Evolutionary conservation across 2,329 filamentous ascomycete genomes (phyloP), one percentile per base, ranked within the genome.

Genomic region (Neurospora crassa): DNA sequence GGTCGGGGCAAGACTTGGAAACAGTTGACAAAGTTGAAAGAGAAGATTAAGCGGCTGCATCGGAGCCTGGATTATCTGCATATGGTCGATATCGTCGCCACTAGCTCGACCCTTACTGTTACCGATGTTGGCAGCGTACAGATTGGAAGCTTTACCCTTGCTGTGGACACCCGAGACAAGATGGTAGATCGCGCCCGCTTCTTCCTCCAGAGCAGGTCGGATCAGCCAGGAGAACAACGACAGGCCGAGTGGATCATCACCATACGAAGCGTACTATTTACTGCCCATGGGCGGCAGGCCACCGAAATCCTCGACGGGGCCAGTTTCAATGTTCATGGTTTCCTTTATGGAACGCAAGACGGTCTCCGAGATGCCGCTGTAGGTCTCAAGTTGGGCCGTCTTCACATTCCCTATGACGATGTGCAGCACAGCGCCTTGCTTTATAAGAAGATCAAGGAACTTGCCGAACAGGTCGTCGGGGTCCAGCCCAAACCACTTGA

Each of bases 181-280:
- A 95, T 94, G 81, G 93, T 97, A 40, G 94, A 97, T 78, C 89
- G 94, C 70, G 93, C 93, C 72, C 91, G 94, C 67, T 90, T 97
- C 77, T 97, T 97, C 81, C 91, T 94, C 76, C 92, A 93, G 78
- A 87, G 91, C 80, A 89, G 90, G 78, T 85, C 89, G 74, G 85
- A 88, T 74, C 85, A 85, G 63, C 84, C 86, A 37, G 80, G 80
- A 41, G 81, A 89, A 68, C 89, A 91, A 76, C 86, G 88, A 67
- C 94, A 96, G 47, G 95, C 94, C 1, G 96, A 99, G 83, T 99
- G 96, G 95, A 95, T 96, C 74, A 87, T 97, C 76, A 91, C 91
- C 8, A 81, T 95, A 69, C 89, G 93, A 72, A 97, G 94, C 80
- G 87, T 98, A 67, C 84, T 98, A 7, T 96, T 99, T 77, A 96